phyloP scores from a whole-genome alignment of 2,329 filamentous ascomycete genomes.

The Elsinoe batatas region DNA sequence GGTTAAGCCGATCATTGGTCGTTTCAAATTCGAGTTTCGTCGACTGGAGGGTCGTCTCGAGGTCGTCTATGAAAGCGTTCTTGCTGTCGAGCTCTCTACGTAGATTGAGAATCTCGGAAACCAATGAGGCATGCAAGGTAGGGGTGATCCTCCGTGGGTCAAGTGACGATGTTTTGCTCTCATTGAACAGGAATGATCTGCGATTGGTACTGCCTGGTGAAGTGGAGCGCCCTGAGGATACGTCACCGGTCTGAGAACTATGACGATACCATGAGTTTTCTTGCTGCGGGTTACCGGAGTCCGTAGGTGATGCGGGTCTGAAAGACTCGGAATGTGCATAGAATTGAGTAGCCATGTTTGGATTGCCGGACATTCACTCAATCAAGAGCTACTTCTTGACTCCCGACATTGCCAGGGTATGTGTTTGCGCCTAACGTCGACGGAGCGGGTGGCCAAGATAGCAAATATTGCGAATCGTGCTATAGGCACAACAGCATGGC shows the following conservation, averaged over 20 bases:
- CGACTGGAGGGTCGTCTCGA: constrained; percentile 66
- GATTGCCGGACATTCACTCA: background rate
- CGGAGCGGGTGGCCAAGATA: background rate
- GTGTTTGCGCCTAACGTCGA: background rate
- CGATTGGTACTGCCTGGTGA: constrained; percentile 1
- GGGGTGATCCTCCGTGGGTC: constrained; percentile 92
- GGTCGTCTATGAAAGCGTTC: constrained; percentile 69
- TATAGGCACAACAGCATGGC: background rate
- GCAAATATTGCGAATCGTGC: background rate
- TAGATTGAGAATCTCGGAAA: constrained; percentile 83
- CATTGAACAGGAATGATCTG: constrained; percentile 28
- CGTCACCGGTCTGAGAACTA: constrained; percentile 6
- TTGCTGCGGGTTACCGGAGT: constrained; percentile 3
- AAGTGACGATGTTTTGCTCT: constrained; percentile 64
- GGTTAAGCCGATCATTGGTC: constrained; percentile 52
- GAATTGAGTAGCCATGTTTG: constrained; percentile 8
- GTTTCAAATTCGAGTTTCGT: constrained; percentile 65
- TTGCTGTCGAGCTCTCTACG: constrained; percentile 88
- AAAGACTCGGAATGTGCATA: constrained; percentile 4
- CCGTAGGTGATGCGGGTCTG: constrained; percentile 1
- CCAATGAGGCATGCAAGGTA: constrained; percentile 84
- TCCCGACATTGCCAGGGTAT: background rate
- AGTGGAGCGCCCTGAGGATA: constrained; percentile 10
- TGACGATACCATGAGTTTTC: constrained; percentile 13
- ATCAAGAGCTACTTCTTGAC: constrained; percentile 2